These are phyloP conservation scores for Hemisphaericaspora subhashii DNA, from an alignment of 1,139 yeast species.

Conservation along the genomic window DNA sequence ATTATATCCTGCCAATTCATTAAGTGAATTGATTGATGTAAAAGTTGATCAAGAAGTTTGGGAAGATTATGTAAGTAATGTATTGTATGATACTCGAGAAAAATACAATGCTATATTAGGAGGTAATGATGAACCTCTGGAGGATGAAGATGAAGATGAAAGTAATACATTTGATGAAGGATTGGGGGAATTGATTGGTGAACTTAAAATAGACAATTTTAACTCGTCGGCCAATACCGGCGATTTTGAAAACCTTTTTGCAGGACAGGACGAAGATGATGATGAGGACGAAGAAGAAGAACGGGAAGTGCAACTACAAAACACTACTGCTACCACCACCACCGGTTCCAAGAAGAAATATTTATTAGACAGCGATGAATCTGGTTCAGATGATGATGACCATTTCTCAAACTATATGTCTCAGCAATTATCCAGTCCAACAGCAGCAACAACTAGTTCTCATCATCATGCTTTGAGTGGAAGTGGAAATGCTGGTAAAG, in stretches of 20 bases:
- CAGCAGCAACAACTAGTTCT: conserved; percentile 44
- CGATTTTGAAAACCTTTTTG: conserved; percentile 22
- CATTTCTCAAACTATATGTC: conserved; percentile 79
- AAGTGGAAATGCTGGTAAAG: conserved; percentile 13
- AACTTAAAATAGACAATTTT: conserved; percentile 37
- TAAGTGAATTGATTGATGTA: conserved; percentile 59
- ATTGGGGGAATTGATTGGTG: conserved; percentile 42
- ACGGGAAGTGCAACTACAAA: conserved; percentile 36
- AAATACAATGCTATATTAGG: conserved; percentile 96
- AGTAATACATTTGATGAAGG: conserved; percentile 52
- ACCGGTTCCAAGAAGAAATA: conserved; percentile 13
- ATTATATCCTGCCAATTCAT: conserved; percentile 59
- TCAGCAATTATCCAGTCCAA: conserved; percentile 66
- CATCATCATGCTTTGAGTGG: background rate
- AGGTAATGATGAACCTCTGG: conserved; percentile 52
- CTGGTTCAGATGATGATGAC: conserved; percentile 34
- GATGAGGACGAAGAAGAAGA: conserved; percentile 24
- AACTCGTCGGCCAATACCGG: conserved; percentile 32
- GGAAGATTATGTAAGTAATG: conserved; percentile 82
- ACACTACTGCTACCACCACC: conserved; percentile 23
- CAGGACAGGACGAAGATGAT: conserved; percentile 22
- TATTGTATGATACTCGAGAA: conserved; percentile 84
- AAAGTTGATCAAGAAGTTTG: conserved; percentile 66
- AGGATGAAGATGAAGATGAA: conserved; percentile 38
- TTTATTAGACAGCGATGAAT: conserved; percentile 24